Evolutionary conservation across 1,139 yeast species (phyloP), one percentile per base, ranked within the genome.

Genomic region (Taiozyma onychis): DNA sequence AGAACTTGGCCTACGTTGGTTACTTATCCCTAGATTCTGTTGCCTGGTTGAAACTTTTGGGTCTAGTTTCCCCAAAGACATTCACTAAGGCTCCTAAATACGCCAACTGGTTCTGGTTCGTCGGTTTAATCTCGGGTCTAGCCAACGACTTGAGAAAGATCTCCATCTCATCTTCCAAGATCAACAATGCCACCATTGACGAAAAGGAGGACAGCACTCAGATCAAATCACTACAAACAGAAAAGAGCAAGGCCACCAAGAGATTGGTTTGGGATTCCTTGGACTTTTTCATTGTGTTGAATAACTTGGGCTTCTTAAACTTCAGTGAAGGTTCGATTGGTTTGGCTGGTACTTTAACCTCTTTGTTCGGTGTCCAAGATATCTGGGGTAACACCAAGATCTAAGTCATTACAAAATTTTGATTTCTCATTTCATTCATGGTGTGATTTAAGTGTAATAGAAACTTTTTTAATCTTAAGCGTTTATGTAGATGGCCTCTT

Each of bases 281-380:
- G 57, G 98, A 91, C 69, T 67, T 80, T 58, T 76, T 86, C 58
- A 84, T 90, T 62, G 96, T 95, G 27, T 72, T 85, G 65, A 83
- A 86, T 66, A 78, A 84, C 47, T 77, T 88, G 68, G 75, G 79
- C 53, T 70, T 74, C 68, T 73, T 86, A 61, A 75, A 76, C 62
- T 74, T 78, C 60, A 82, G 85, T 65, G 97, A 91, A 61, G 95
- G 96, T 47, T 76, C 85, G 47, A 79, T 89, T 50, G 97, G 96
- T 47, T 72, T 85, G 56, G 91, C 95, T 45, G 98, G 98, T 67
- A 76, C 86, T 35, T 72, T 88, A 54, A 89, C 97, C 34, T 85
- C 96, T 43, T 54, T 84, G 51, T 73, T 90, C 70, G 97, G 96
- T 41, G 74, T 88, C 54, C 78, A 76, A 64, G 90, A 88, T 60